These are phyloP conservation scores for Metschnikowia lunata DNA, from an alignment of 805 yeast genomes.

Conservation along the genomic window DNA sequence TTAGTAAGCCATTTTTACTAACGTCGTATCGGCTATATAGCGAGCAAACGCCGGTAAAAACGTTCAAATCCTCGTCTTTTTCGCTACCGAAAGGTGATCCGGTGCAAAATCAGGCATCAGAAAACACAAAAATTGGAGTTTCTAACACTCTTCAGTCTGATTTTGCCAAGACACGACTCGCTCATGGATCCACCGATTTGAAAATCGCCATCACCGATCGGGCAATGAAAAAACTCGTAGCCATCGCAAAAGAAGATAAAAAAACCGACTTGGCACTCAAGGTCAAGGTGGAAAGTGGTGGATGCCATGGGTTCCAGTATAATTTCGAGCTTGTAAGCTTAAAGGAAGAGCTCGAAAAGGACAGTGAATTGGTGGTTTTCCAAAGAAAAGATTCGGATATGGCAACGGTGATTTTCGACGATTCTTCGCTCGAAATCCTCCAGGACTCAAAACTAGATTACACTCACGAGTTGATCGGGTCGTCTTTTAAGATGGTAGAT, in stretches of 20 bases:
- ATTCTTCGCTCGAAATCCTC: conserved; percentile 70
- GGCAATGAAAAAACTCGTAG: conserved; percentile 50
- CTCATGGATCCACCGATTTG: conserved; percentile 33
- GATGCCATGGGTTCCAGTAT: conserved; percentile 97
- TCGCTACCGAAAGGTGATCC: conserved; percentile 23
- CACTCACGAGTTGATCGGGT: conserved; percentile 89
- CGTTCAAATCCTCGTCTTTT: conserved; percentile 28
- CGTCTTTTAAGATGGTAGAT: conserved; percentile 85
- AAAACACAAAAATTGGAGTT: no score
- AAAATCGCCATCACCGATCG: conserved; percentile 44
- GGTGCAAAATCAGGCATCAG: not conserved
- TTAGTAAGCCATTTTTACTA: no score
- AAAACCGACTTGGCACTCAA: conserved; percentile 57
- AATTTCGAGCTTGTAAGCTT: conserved; percentile 57
- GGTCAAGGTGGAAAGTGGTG: conserved; percentile 87
- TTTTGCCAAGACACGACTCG: conserved; percentile 30
- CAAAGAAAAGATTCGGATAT: conserved; percentile 46
- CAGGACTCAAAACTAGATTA: conserved; percentile 86
- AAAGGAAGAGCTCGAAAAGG: conserved; percentile 27
- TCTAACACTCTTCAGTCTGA: not conserved
- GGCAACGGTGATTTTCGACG: conserved; percentile 75
- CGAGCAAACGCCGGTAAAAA: conserved; percentile 5
- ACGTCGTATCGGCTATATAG: not conserved
- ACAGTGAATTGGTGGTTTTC: conserved; percentile 48
- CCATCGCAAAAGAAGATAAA: conserved; percentile 48